Percentiles rank a stretch among this genome's conserved stretches.
phyloP scores from a whole-genome alignment of 306 rosid species.

The Rosa multiflora region DNA sequence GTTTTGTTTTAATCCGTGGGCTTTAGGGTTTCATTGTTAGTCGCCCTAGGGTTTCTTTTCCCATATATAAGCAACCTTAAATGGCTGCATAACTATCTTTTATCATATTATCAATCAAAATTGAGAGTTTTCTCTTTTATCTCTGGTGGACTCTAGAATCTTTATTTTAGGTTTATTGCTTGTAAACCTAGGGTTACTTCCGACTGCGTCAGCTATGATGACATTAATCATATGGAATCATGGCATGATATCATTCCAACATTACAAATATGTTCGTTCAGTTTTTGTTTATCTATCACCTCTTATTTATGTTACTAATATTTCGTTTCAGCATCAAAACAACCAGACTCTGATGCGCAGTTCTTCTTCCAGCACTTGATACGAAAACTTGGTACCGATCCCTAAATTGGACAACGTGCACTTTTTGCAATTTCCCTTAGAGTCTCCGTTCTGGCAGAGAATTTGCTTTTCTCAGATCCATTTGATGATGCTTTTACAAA shows the following conservation, averaged over 20 bases:
- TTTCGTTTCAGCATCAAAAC: constrained; percentile 50
- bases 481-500: constrained; percentile 70
- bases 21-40: too few relatives aligned
- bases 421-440: constrained; percentile 65
- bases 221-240: neutral
- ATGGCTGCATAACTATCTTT: too few relatives aligned
- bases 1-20: too few relatives aligned
- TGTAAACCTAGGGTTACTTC: too few relatives aligned
- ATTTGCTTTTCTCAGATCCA: constrained; percentile 82
- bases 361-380: constrained; percentile 68
- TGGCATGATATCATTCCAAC: constrained; percentile 6
- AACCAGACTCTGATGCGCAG: constrained; percentile 33
- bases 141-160: too few relatives aligned
- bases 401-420: constrained; percentile 72
- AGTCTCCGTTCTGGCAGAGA: constrained; percentile 66
- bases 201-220: too few relatives aligned
- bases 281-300: neutral
- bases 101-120: too few relatives aligned
- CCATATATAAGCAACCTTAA: too few relatives aligned
- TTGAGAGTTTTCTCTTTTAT: too few relatives aligned
- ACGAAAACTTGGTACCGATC: constrained; percentile 71
- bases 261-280: neutral
- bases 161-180: too few relatives aligned
- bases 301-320: neutral
- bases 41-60: too few relatives aligned